phyloP scores from a whole-genome alignment of 495 filamentous ascomycete species.

The Friedmanniomyces simplex region DNA sequence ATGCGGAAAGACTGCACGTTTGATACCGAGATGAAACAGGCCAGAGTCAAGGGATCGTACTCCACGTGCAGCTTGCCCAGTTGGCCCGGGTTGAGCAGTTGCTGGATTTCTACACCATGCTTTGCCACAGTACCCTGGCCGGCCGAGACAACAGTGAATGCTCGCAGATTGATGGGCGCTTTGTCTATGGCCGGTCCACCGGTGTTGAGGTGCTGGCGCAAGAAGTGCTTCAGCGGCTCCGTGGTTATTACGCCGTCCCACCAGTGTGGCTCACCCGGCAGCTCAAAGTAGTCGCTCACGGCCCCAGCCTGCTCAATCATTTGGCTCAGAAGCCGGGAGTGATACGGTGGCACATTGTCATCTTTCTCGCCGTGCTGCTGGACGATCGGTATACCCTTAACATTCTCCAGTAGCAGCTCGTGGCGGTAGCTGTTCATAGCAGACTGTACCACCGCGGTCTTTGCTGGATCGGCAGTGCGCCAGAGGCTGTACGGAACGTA shows the following conservation, averaged over 20 bases:
- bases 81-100: slow-evolving; percentile 38
- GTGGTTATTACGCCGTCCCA: slow-evolving; percentile 39
- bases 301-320: slow-evolving; percentile 35
- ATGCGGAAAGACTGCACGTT: slow-evolving; percentile 6
- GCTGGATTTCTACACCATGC: slow-evolving; percentile 39
- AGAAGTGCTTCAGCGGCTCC: slow-evolving; percentile 35
- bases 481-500: slow-evolving; percentile 53
- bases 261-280: slow-evolving; percentile 43
- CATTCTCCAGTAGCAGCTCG: slow-evolving; percentile 43
- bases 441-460: slow-evolving; percentile 35
- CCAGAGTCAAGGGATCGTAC: slow-evolving; percentile 4
- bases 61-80: slow-evolving; percentile 23
- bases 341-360: slow-evolving; percentile 49
- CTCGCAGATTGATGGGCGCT: slow-evolving; percentile 16
- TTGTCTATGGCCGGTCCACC: not conserved
- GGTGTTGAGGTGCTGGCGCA: slow-evolving; percentile 25
- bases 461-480: slow-evolving; percentile 41
- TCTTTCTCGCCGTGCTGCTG: slow-evolving; percentile 48
- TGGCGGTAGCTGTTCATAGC: slow-evolving; percentile 44
- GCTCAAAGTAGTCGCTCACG: slow-evolving; percentile 40
- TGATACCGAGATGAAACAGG: not conserved
- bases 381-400: slow-evolving; percentile 43
- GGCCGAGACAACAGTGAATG: slow-evolving; percentile 40
- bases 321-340: slow-evolving; percentile 45
- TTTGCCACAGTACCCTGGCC: slow-evolving; percentile 43